Base-by-base conservation (phyloP, 139 green algal genomes). In the Nannochloris sp. region DNA sequence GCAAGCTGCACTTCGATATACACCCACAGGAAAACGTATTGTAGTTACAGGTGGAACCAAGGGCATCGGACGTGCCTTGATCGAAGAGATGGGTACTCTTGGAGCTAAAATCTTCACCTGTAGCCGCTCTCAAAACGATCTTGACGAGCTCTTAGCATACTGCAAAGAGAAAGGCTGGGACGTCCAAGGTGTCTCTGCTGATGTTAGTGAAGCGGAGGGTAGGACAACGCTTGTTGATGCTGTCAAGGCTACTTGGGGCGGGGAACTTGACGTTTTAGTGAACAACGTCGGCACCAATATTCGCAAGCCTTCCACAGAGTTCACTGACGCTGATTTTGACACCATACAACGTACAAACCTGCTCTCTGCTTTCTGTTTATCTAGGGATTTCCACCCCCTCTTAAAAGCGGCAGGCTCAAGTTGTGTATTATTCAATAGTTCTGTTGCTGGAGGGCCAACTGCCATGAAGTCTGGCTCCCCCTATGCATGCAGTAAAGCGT, bases 401-500 rank as follows among this genome's bases (percentile, higher is more conserved):
- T 68, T 90, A 12, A 74, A 77, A 37, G 67, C 65, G n/a, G 64
- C 67, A 34, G 65, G 68, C 9, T 7, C 48, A 19, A 62, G 54
- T 3, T 53, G 38, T 23, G 65, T 98, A 2, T 64, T 97, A 9
- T 87, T 96, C 65, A 95, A 92, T 67, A 83, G 65, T 8, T 90
- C 77, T 25, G 88, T 98, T 14, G 88, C 90, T 4, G 92, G 92
- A 0, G 89, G 89, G 0, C 83, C 92, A 1, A 78, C 73, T 7
- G 77, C 80, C 6, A 88, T 97, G 63, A 80, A 75, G 15, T 85
- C 65, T 15, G 88, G 88, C 25, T 74, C 63, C 19, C 27, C 91
- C 0, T 97, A 96, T 66, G 86, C 76, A 14, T 89, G 90, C 82
- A 91, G 76, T 32, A 97, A 97, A 76, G 88, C 85, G n/a, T 83